Base-by-base conservation (phyloP, 331 rosid genomes). In the Erythrophleum ivorense region DNA sequence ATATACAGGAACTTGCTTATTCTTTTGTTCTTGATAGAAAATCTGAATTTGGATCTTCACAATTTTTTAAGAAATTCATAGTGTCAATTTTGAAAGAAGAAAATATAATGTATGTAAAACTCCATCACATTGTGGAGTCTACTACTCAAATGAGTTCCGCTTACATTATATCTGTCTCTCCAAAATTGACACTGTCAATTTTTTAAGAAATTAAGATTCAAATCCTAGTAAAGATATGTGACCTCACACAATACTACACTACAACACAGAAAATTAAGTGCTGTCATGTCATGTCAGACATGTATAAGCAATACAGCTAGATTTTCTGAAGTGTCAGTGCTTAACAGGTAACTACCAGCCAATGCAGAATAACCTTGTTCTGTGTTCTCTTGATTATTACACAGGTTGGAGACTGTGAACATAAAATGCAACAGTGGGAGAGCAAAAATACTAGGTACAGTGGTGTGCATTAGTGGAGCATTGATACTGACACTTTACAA, bases 361-460 rank as follows among this genome's bases (percentile, higher is more conserved):
- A 66, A 78, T 78, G 80, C 80, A 52, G 38, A 59, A 24, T 67
- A 50, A 74, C 58, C 31, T 5, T 68, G 50, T 57, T 21, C 53
- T 73, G 5, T 67, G 19, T 48, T 40, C 10, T 70, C 52, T 33
- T 77, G 50, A 43, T 63, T 74, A 34, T 6, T 19, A 67, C 2
- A 5, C 89, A 94, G 98, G 58, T 36, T 91, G 66, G 98, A 95
- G 91, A 83, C 48, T 0, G 90, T 95, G 90, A 84, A 90, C 88
- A 83, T 92, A 64, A 95, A 88, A 78, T 78, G 94, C 87, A 90
- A 77, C 66, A 84, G 97, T 46, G 98, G 97, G 41, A 89, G 78
- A 85, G 98, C 98, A 3, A 95, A 95, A 86, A 71, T 95, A 34
- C 33, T 92, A 3, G 98, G 98, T 0, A 75, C 95, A 46, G 63